A percentile compares a stretch with the other conserved stretches of the same genome.
Evolutionary conservation across 371 early-diverging fungal genomes (phyloP).

Genomic region (Lichtheimia hyalospora): DNA sequence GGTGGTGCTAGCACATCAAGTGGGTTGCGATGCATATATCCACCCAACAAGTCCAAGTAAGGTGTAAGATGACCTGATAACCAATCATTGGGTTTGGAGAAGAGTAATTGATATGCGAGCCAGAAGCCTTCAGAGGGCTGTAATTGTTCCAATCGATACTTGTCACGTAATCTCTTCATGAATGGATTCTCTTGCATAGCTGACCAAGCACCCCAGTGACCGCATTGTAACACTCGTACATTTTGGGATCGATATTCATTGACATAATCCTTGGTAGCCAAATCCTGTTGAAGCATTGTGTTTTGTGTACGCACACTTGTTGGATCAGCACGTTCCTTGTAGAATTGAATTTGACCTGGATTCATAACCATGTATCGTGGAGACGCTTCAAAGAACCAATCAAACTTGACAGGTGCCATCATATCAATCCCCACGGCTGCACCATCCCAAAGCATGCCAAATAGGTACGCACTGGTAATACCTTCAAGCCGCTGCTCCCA

Average conservation of each 20-base stretch:
- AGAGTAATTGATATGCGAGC: constrained; percentile 33
- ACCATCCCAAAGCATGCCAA: constrained; percentile 37
- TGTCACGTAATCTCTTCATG: constrained; percentile 23
- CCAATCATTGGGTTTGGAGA: constrained; percentile 28
- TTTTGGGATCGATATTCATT: constrained; percentile 2
- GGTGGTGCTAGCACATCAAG: neutral
- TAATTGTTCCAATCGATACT: constrained; percentile 30
- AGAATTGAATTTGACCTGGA: constrained; percentile 28
- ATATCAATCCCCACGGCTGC: constrained; percentile 42
- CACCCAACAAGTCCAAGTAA: constrained; percentile 40
- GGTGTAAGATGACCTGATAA: constrained; percentile 25
- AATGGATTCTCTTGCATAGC: constrained; percentile 17
- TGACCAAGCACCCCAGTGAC: constrained; percentile 10
- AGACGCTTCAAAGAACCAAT: constrained; percentile 35
- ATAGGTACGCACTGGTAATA: constrained; percentile 35
- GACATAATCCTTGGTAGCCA: constrained; percentile 14
- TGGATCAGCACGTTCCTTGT: constrained; percentile 20
- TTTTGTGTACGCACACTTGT: constrained; percentile 4
- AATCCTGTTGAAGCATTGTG: constrained; percentile 9
- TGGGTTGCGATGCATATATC: constrained; percentile 15
- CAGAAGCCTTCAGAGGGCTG: constrained; percentile 38
- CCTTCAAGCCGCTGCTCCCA: constrained; percentile 29
- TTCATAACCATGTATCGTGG: constrained; percentile 35
- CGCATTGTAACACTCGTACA: constrained; percentile 7
- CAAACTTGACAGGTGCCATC: constrained; percentile 27